phyloP scores from a whole-genome alignment of 2,329 filamentous ascomycete species.

The Pseudocercospora macadamiae region DNA sequence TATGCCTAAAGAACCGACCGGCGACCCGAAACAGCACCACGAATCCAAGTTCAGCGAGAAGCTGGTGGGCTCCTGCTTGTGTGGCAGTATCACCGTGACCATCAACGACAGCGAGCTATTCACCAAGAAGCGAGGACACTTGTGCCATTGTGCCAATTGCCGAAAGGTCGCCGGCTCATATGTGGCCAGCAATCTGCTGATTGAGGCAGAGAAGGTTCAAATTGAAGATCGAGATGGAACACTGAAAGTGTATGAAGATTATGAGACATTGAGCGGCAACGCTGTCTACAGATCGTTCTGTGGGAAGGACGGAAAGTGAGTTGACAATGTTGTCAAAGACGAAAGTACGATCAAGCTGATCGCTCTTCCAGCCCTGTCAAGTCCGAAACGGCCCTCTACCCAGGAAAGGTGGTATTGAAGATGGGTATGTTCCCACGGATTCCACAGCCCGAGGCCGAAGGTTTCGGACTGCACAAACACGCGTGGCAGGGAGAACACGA shows the following conservation, averaged over 20 bases:
- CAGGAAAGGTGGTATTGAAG: conserved; percentile 53
- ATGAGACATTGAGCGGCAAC: conserved; percentile 51
- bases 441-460: conserved; percentile 50
- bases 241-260: conserved; percentile 51
- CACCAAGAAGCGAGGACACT: conserved; percentile 47
- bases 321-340: conserved; percentile 12
- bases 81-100: conserved; percentile 52
- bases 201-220: conserved; percentile 50
- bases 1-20: conserved; percentile 38
- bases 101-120: conserved; percentile 54
- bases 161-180: conserved; percentile 53
- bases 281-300: conserved; percentile 52
- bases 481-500: conserved; percentile 47
- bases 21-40: conserved; percentile 45
- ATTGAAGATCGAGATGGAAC: conserved; percentile 50
- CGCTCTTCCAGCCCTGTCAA: conserved; percentile 47
- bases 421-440: conserved; percentile 56
- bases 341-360: background rate
- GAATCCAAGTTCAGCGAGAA: conserved; percentile 38
- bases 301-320: conserved; percentile 49
- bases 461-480: conserved; percentile 49
- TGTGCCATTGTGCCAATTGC: conserved; percentile 58
- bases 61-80: conserved; percentile 50
- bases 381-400: conserved; percentile 45
- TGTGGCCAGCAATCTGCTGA: conserved; percentile 45